Percentiles rank a stretch among this genome's conserved stretches.
Conservation (phyloP, 768 basidiomycete species). For the Trametes maxima region DNA sequence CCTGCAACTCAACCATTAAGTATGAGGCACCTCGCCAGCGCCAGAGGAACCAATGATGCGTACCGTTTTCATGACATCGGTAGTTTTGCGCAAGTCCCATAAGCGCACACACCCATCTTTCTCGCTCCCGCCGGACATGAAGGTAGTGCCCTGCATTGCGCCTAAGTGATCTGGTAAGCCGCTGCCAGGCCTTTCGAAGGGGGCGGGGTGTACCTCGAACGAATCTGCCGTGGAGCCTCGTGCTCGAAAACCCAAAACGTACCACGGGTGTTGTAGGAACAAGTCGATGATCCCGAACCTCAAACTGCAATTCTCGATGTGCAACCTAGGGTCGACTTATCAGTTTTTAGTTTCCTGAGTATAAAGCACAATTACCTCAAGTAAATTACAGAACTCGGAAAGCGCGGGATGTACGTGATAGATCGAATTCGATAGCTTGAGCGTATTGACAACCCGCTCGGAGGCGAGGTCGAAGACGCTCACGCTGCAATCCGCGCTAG, state of each 20-base stretch:
- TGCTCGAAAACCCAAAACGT: conserved; percentile 46
- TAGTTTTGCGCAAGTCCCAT: conserved; percentile 51
- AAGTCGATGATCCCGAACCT: conserved; percentile 50
- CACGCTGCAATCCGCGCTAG: conserved; percentile 51
- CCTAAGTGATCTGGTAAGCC: conserved; percentile 19
- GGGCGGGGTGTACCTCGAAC: conserved; percentile 42
- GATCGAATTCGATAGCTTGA: conserved; percentile 46
- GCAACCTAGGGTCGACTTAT: conserved; percentile 39
- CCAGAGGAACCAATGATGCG: conserved; percentile 23
- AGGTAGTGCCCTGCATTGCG: conserved; percentile 30
- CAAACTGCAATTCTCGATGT: conserved; percentile 54
- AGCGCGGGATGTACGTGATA: conserved; percentile 44
- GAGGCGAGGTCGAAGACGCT: conserved; percentile 50
- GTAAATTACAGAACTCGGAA: conserved; percentile 43
- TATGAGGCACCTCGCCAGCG: too few relatives aligned
- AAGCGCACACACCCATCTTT: conserved; percentile 44
- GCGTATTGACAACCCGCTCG: conserved; percentile 43
- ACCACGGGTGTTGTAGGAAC: conserved; percentile 39
- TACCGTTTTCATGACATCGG: conserved; percentile 23
- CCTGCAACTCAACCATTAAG: conserved; percentile 29
- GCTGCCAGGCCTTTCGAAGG: neutral
- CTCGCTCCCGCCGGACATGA: conserved; percentile 45
- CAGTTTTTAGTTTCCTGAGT: neutral
- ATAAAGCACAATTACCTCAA: conserved; percentile 41
- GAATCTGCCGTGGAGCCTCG: conserved; percentile 44